Conservation (phyloP, 371 early-diverging fungal species). For the Apophysomyces ossiformis region DNA sequence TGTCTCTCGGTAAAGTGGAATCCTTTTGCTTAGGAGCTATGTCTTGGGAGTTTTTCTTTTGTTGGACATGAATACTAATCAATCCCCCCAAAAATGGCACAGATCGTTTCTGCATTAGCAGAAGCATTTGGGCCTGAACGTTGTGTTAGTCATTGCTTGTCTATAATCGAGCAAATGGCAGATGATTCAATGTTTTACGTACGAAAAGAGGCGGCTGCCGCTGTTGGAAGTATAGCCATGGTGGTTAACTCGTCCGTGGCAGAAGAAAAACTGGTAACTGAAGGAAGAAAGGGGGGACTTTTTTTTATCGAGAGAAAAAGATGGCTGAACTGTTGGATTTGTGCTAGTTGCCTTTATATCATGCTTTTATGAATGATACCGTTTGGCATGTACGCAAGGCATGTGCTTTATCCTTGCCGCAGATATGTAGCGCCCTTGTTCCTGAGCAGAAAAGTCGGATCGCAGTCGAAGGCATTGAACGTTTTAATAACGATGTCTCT, state of each 20-base stretch:
- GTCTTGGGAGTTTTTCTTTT: background rate
- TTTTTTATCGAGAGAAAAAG: background rate
- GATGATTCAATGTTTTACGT: conserved; percentile 52
- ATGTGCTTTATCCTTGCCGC: conserved; percentile 49
- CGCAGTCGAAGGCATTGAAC: conserved; percentile 41
- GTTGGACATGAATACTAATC: background rate
- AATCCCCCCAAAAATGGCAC: background rate
- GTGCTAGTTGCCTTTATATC: conserved; percentile 46
- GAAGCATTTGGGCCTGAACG: conserved; percentile 42
- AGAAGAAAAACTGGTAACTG: conserved; percentile 37
- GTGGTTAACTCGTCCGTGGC: conserved; percentile 32
- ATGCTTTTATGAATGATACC: conserved; percentile 44
- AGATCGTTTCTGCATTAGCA: conserved; percentile 49
- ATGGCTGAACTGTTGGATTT: background rate
- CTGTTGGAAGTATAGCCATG: conserved; percentile 44
- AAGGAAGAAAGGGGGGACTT: no score
- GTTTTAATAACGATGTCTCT: conserved; percentile 52
- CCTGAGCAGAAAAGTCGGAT: conserved; percentile 33
- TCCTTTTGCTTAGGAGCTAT: background rate
- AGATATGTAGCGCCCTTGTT: conserved; percentile 45
- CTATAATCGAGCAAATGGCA: conserved; percentile 51
- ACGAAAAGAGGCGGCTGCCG: conserved; percentile 57
- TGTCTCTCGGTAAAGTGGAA: conserved; percentile 44
- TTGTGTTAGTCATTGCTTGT: conserved; percentile 42
- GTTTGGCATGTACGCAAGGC: conserved; percentile 61